Evolutionary conservation across 192 early-diverging fungal genomes (phyloP), one percentile per base, ranked within the genome.

Genomic region (Lobosporangium transversale): DNA sequence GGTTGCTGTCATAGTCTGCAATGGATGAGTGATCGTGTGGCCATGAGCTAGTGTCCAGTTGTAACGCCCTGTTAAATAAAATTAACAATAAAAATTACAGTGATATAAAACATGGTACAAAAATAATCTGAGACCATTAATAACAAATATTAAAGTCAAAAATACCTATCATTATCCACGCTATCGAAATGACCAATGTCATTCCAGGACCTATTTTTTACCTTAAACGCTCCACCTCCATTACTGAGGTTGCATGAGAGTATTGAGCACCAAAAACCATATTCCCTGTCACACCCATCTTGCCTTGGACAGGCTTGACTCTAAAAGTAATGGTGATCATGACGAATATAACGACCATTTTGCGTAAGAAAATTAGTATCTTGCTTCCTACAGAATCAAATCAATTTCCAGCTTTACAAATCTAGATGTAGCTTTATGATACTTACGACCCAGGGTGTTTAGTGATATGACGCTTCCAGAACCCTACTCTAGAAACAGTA

Each of bases 221-320:
- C 65, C 68, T 61, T 8, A 65, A 49, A 43, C 74, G 66, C n/a
- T 70, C 70, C 11, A 79, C 56, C 33, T 70, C 68, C 32, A 68
- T 48, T 6, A 86, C 40, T 17, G 83, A 40, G 29, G 68, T 82
- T 3, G 71, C 76, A 61, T 81, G 86, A 27, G 81, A 79, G 50
- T 88, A 84, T 40, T 83, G 78, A 17, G 74, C 81, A 31, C 81
- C 83, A 60, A 82, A 70, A 4, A 83, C 67, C 48, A 80, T 61
- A 7, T 79, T 71, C 10, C 71, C 62, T 58, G 78, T 75, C 10
- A 68, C 74, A 1, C 76, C 80, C 12, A 68, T 73, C n/a, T 68
- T 85, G 2, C 79, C 76, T 18, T 65, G 64, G 18, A 76, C 76
- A 44, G 82, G 70, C n/a, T 81, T 80, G 60, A 85, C 78, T 56